Percentiles rank a stretch among this genome's conserved stretches.
These are phyloP conservation scores for Lachancea quebecensis DNA, from an alignment of 805 yeast species.

Conservation along the genomic window DNA sequence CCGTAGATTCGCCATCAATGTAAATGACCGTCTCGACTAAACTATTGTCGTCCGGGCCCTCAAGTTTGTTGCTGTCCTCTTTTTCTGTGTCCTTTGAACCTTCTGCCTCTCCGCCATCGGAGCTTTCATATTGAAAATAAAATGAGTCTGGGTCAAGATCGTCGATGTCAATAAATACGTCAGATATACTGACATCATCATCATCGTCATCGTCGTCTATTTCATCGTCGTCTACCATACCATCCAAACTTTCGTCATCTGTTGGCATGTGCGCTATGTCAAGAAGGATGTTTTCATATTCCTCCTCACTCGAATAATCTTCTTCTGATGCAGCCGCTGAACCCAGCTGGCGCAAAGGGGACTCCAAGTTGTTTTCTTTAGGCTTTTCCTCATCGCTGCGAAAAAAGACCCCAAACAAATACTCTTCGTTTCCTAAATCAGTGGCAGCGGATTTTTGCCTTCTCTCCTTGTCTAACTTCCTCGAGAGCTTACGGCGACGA, in stretches of 20 bases:
- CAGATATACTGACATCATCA: conserved; percentile 33
- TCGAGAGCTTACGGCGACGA: conserved; percentile 23
- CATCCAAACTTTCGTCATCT: conserved; percentile 25
- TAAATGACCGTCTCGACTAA: conserved; percentile 30
- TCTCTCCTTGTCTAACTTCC: conserved; percentile 15
- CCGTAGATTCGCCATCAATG: conserved; percentile 85
- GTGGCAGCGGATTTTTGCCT: conserved; percentile 34
- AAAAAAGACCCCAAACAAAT: conserved; percentile 29
- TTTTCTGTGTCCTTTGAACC: conserved; percentile 6
- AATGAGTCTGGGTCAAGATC: conserved; percentile 34
- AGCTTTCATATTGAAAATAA: conserved; percentile 39
- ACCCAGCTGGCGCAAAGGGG: conserved; percentile 21
- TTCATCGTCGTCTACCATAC: conserved; percentile 14
- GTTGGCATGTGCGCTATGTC: conserved; percentile 32
- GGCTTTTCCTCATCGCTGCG: conserved; percentile 26
- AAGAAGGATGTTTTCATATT: conserved; percentile 29
- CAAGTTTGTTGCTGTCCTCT: conserved; percentile 11
- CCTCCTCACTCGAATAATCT: conserved; percentile 24
- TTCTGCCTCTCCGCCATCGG: conserved; percentile 28
- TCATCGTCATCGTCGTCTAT: conserved; percentile 26
- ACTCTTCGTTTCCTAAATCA: conserved; percentile 32
- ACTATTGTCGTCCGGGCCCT: conserved; percentile 26
- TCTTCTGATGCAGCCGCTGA: conserved; percentile 19
- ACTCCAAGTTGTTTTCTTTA: conserved; percentile 15
- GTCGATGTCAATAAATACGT: conserved; percentile 35